These are phyloP conservation scores for Endoconidiophora polonica DNA, from an alignment of 2,329 filamentous ascomycete genomes.

Conservation along the genomic window DNA sequence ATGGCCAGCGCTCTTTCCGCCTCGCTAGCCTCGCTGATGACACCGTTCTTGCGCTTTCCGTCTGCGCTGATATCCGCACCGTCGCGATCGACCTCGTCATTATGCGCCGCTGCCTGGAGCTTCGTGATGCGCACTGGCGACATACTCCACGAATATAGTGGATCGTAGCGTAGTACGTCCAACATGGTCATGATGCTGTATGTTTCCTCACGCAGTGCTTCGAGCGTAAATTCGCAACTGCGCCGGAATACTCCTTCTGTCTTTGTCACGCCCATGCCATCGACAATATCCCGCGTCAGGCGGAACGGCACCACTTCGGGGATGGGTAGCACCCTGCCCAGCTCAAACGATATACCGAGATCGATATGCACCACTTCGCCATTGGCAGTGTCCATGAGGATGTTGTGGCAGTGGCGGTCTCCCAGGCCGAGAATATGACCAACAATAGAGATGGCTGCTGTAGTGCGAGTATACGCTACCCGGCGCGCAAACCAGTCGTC, in stretches of 20 bases:
- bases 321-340: slow-evolving; percentile 83
- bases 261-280: slow-evolving; percentile 89
- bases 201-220: slow-evolving; percentile 83
- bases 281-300: slow-evolving; percentile 82
- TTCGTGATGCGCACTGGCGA: slow-evolving; percentile 51
- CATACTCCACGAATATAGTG: slow-evolving; percentile 87
- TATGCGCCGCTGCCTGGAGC: slow-evolving; percentile 33
- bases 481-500: slow-evolving; percentile 91
- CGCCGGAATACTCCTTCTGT: slow-evolving; percentile 92
- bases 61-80: slow-evolving; percentile 10
- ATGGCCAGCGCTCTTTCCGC: slow-evolving; percentile 83
- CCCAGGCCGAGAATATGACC: slow-evolving; percentile 86
- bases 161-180: slow-evolving; percentile 95
- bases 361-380: slow-evolving; percentile 97
- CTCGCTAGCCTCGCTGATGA: slow-evolving; percentile 45
- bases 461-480: slow-evolving; percentile 81
- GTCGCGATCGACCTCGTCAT: slow-evolving; percentile 21
- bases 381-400: slow-evolving; percentile 73
- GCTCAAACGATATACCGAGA: slow-evolving; percentile 90
- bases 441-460: slow-evolving; percentile 86
- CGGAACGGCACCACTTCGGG: slow-evolving; percentile 94
- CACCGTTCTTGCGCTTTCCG: slow-evolving; percentile 7
- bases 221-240: slow-evolving; percentile 96
- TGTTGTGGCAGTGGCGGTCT: slow-evolving; percentile 93
- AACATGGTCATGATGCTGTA: slow-evolving; percentile 98